phyloP scores from a whole-genome alignment of 2,329 filamentous ascomycete species.

The Sclerotinia trifoliorum region DNA sequence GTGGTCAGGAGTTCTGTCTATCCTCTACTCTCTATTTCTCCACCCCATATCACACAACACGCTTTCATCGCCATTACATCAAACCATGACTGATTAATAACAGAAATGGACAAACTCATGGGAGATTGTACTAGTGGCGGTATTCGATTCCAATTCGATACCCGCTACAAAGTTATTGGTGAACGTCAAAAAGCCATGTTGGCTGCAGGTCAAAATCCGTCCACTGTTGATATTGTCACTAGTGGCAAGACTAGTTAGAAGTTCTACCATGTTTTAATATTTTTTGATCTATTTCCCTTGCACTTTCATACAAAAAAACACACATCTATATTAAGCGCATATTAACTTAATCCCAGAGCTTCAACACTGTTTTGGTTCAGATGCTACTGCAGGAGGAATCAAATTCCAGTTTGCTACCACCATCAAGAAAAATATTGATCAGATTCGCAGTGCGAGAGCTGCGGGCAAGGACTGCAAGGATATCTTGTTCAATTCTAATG shows the following conservation, averaged over 20 bases:
- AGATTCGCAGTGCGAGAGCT: slow-evolving; percentile 38
- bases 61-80: background rate
- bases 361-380: slow-evolving; percentile 38
- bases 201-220: slow-evolving; percentile 43
- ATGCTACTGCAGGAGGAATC: slow-evolving; percentile 51
- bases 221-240: background rate
- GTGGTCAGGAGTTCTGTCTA: background rate
- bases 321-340: background rate
- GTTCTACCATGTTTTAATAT: background rate
- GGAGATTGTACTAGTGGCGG: slow-evolving; percentile 29
- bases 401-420: slow-evolving; percentile 33
- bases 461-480: slow-evolving; percentile 38
- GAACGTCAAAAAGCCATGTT: slow-evolving; percentile 49
- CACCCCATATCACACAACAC: background rate
- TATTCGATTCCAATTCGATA: slow-evolving; percentile 31
- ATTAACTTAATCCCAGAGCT: slow-evolving; percentile 23
- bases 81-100: background rate
- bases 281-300: background rate
- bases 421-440: slow-evolving; percentile 41
- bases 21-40: background rate
- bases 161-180: slow-evolving; percentile 50
- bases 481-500: slow-evolving; percentile 4
- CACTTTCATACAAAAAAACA: background rate
- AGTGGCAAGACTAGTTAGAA: slow-evolving; percentile 11
- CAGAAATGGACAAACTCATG: slow-evolving; percentile 21